A percentile compares a stretch with the other conserved stretches of the same genome.
These are phyloP conservation scores for Aquilaria yunnanensis DNA, from an alignment of 345 rosid genomes.

Conservation along the genomic window DNA sequence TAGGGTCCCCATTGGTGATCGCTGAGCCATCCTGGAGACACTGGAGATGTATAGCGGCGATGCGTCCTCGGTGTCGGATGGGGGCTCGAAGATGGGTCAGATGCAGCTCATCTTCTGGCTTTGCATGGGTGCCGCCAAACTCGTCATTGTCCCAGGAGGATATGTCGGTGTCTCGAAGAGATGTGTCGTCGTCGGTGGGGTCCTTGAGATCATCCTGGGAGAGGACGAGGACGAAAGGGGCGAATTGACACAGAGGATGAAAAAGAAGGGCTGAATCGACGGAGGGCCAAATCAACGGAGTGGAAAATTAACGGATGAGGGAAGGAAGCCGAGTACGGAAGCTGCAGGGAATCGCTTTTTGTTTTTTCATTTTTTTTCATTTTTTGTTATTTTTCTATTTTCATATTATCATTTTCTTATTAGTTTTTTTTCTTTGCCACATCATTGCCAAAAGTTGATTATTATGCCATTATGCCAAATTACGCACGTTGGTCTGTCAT, in stretches of 20 bases:
- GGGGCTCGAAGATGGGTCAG: constrained; percentile 91
- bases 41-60: constrained; percentile 42
- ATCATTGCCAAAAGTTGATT: too few species aligned
- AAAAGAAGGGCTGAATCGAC: too few species aligned
- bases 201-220: constrained; percentile 86
- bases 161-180: constrained; percentile 9
- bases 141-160: constrained; percentile 37
- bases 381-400: too few species aligned
- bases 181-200: constrained; percentile 18
- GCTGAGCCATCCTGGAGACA: constrained; percentile 55
- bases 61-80: constrained; percentile 17
- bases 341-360: too few species aligned
- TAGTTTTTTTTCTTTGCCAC: too few species aligned
- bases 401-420: too few species aligned
- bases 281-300: too few species aligned
- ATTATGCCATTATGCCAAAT: too few species aligned
- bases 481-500: too few species aligned
- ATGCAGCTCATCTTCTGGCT: constrained; percentile 72
- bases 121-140: constrained; percentile 30
- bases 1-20: constrained; percentile 42
- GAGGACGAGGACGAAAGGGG: constrained; percentile 65
- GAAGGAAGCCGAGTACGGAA: too few species aligned
- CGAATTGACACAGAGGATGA: constrained; percentile 28
- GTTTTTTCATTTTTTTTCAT: too few species aligned
- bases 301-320: too few species aligned